These are phyloP conservation scores for Coleophoma eucalyptorum DNA, from an alignment of 2,329 filamentous ascomycete genomes.

Conservation along the genomic window DNA sequence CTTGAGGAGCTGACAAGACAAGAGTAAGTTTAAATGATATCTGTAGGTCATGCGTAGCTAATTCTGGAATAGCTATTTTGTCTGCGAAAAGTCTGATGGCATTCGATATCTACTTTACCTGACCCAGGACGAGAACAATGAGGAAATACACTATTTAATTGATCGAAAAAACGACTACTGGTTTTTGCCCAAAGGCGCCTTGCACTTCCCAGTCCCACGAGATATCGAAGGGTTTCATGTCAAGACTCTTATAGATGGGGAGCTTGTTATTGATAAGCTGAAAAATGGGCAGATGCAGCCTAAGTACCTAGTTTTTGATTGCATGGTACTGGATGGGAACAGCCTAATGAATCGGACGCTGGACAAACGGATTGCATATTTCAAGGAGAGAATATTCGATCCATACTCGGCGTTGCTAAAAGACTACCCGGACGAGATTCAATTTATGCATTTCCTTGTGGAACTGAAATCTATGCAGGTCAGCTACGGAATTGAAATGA, in stretches of 20 bases:
- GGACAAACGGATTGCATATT: constrained; percentile 85
- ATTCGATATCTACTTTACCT: constrained; percentile 94
- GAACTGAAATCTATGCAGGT: constrained; percentile 89
- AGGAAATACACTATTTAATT: constrained; percentile 84
- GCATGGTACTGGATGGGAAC: constrained; percentile 74
- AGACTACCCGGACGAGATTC: constrained; percentile 64
- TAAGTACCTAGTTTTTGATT: constrained; percentile 91
- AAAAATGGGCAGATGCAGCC: constrained; percentile 64
- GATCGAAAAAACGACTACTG: constrained; percentile 98
- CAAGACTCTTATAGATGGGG: constrained; percentile 84
- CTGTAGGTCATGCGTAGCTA: constrained; percentile 1
- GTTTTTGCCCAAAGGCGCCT: constrained; percentile 62
- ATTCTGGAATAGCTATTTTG: constrained; percentile 66
- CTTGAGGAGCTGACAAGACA: constrained; percentile 74
- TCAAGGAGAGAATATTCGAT: constrained; percentile 71
- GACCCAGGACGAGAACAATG: constrained; percentile 56
- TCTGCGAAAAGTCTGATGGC: constrained; percentile 97
- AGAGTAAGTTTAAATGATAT: constrained; percentile 51
- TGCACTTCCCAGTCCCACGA: constrained; percentile 76
- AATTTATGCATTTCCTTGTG: constrained; percentile 73
- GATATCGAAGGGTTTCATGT: constrained; percentile 68
- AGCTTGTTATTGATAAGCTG: constrained; percentile 83
- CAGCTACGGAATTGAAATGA: constrained; percentile 83
- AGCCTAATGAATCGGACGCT: constrained; percentile 74
- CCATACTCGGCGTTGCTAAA: constrained; percentile 63